A percentile compares a stretch with the other conserved stretches of the same genome.
phyloP scores from a whole-genome alignment of 2,329 filamentous ascomycete genomes.

The Dactylella cylindrospora region DNA sequence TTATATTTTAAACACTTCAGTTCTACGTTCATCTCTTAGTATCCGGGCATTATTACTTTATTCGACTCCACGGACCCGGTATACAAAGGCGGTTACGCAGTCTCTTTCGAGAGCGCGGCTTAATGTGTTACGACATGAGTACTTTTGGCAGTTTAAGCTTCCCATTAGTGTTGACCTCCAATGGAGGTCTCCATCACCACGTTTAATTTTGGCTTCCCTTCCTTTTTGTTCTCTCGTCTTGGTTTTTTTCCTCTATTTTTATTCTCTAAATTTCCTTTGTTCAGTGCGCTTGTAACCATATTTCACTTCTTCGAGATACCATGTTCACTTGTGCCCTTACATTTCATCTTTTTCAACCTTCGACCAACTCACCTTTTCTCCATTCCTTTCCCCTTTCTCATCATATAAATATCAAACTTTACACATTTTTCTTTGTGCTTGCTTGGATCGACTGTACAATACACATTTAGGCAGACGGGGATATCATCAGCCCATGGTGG shows the following conservation, averaged over 20 bases:
- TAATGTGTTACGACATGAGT: conserved; percentile 37
- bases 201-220: conserved; percentile 9
- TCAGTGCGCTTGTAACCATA: not conserved
- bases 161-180: too few species aligned
- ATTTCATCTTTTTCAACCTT: conserved; percentile 2
- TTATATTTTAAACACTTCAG: too few species aligned
- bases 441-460: too few species aligned
- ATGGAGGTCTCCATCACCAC: too few species aligned
- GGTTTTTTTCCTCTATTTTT: not conserved
- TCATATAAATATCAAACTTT: conserved; percentile 10
- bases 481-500: too few species aligned
- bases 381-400: conserved; percentile 4
- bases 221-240: not conserved
- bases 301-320: conserved; percentile 37
- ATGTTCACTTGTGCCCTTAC: conserved; percentile 13
- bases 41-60: too few species aligned
- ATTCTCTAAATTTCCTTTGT: conserved; percentile 21
- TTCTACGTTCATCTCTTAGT: too few species aligned
- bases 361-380: not conserved
- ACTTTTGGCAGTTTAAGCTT: conserved; percentile 21
- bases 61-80: too few species aligned
- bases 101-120: conserved; percentile 17
- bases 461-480: too few species aligned
- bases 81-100: conserved; percentile 13
- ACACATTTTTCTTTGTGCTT: too few species aligned